Base-by-base conservation (phyloP, 345 rosid species). In the Cochlearia excelsa region DNA sequence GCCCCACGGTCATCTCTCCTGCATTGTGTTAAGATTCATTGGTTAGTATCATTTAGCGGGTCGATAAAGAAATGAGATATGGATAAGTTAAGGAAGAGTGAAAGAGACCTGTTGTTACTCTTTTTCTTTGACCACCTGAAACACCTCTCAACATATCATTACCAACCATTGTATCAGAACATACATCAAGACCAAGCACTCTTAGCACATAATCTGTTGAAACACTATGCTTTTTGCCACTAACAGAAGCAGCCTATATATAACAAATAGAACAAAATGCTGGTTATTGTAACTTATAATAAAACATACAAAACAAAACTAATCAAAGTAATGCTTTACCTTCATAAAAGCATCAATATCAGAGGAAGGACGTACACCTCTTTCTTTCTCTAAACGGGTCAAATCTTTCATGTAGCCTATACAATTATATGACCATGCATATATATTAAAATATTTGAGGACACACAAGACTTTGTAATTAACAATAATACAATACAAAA, bases 1-100 rank as follows among this genome's bases (percentile, higher is more conserved):
- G 96, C 29, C 98, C 98, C 3, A 92, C 98, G 28, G 86, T 78
- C 98, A 88, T 88, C 77, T 92, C 98, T 57, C 98, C 98, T 91
- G 79, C 78, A 71, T 40, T 30, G 26, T 27, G n/a, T 33, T 23
- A 42, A 65, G 42, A 2, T 55, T 42, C 56, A 50, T 2, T 2
- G 43, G 42, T 63, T 70, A 55, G 37, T 51, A 56, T 9, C 40
- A 53, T 45, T 4, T 26, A 65, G 33, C 26, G 10, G 2, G 9
- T 38, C 26, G 6, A 34, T 46, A 9, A 41, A 11, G 23, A 31
- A 46, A 26, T 34, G 37, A 6, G 3, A 34, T 34, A 28, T 51
- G 35, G 31, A 39, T 8, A 52, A 7, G 49, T 27, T 39, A 67
- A 61, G 65, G 69, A 59, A 58, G 68, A 58, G 68, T 48, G 73